Evolutionary conservation across 768 basidiomycete species (phyloP), one percentile per base, ranked within the genome.

Genomic region (Boletus pseudo-olivaceus): DNA sequence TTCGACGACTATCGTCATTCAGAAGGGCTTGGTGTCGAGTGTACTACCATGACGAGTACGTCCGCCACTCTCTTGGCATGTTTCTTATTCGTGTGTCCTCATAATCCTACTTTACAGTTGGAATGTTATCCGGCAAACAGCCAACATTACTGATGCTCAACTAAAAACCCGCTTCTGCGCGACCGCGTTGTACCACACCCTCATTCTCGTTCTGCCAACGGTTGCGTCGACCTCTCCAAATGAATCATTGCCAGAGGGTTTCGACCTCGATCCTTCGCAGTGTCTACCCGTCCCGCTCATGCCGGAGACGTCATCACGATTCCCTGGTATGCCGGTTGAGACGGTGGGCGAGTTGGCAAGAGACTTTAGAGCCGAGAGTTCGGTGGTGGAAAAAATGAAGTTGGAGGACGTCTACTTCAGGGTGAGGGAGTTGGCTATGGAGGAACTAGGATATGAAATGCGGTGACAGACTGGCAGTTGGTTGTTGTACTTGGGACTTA

Each of bases 11-110:
- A 39, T 82, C 88, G 26, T 85, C 90, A 5, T 81, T 90, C 63
- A 78, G 84, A 43, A 84, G 82, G 32, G 78, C 91, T 15, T 98
- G 95, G 95, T 81, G 95, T 34, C 78, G 95, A 30, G 81, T 96
- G 43, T 96, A 90, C 66, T 78, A 88, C 48, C 87, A 91, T 47
- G 93, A 98, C 67, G 83, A 97, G 94, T 96, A 69, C 56, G 87
- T 77, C 46, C 55, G 49, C 43, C 30, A 14, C 23, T 41, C n/a
- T 15, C 41, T 47, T 26, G 0, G 14, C 17, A 8, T 42, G 19
- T 6, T 23, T 32, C 23, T 35, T 23, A 12, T 33, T 32, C 1
- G 35, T 19, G 42, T 55, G n/a, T 34, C 32, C 11, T 45, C 29
- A 55, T 40, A 30, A 51, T 2, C 34, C n/a, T 37, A 42, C 37